These are phyloP conservation scores for Penicillium paradoxum DNA, from an alignment of 495 filamentous ascomycete genomes.

Conservation along the genomic window DNA sequence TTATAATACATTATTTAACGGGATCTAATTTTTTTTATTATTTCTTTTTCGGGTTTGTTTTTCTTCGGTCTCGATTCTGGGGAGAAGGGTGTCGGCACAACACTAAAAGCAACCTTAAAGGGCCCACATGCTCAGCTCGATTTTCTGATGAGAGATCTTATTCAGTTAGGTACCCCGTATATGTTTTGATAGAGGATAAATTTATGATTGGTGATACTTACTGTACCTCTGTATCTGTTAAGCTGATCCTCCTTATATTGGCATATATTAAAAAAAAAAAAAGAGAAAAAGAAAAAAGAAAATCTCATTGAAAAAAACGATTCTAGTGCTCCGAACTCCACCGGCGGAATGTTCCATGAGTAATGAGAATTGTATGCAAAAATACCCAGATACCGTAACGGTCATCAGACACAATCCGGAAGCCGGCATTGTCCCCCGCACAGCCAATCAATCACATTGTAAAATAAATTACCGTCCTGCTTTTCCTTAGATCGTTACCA, in stretches of 20 bases:
- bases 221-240: too few species aligned
- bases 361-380: slow-evolving; percentile 3
- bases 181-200: too few species aligned
- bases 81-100: slow-evolving; percentile 18
- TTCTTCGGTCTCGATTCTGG: not conserved
- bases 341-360: slow-evolving; percentile 26
- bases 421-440: slow-evolving; percentile 4
- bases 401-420: not conserved
- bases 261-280: too few species aligned
- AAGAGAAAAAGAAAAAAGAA: too few species aligned
- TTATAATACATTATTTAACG: not conserved
- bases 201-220: too few species aligned
- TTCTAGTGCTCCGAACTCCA: slow-evolving; percentile 16
- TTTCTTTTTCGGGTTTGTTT: too few species aligned
- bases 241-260: too few species aligned
- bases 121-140: slow-evolving; percentile 3
- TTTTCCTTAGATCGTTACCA: slow-evolving; percentile 5
- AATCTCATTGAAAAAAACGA: too few species aligned
- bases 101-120: slow-evolving; percentile 30
- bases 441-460: slow-evolving; percentile 6
- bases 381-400: not conserved
- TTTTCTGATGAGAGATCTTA: not conserved
- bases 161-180: too few species aligned
- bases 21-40: not conserved
- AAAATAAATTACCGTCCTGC: slow-evolving; percentile 13